These are phyloP conservation scores for Fistulifera solaris DNA, from an alignment of 108 stramenopile genomes.

Conservation along the genomic window DNA sequence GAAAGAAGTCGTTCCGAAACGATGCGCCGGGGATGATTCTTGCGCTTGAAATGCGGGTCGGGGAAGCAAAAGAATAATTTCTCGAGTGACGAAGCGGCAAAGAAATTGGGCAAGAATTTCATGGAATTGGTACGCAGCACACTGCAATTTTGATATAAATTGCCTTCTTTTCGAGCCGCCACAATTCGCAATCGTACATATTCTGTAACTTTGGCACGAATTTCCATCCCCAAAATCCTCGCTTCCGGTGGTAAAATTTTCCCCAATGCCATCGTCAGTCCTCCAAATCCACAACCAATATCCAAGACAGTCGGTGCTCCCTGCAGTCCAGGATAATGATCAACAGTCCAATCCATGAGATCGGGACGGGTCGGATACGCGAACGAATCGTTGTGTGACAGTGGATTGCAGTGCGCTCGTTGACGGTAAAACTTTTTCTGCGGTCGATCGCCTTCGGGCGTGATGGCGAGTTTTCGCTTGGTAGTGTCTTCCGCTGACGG, in stretches of 20 bases:
- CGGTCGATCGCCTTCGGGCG: constrained; percentile 77
- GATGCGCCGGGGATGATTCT: constrained; percentile 92
- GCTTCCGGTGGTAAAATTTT: constrained; percentile 62
- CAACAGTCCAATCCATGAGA: constrained; percentile 81
- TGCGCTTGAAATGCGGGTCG: constrained; percentile 97
- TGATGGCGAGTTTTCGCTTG: constrained; percentile 35
- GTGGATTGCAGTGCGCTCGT: constrained; percentile 95
- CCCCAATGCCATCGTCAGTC: constrained; percentile 82
- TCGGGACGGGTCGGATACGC: constrained; percentile 75
- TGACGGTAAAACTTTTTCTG: constrained; percentile 95
- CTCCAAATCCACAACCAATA: constrained; percentile 98
- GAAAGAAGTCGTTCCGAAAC: constrained; percentile 71
- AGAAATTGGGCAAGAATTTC: constrained; percentile 76
- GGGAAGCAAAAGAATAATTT: constrained; percentile 97
- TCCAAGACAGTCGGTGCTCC: constrained; percentile 70
- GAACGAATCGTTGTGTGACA: constrained; percentile 90
- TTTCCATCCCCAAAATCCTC: constrained; percentile 90
- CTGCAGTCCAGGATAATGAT: constrained; percentile 54
- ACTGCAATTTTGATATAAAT: constrained; percentile 72
- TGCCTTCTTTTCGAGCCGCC: constrained; percentile 67
- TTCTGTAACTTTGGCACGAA: constrained; percentile 93
- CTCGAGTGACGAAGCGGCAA: constrained; percentile 39
- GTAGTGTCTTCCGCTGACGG: too few relatives aligned
- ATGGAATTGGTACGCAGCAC: constrained; percentile 90
- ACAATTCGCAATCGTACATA: constrained; percentile 91